A percentile compares a stretch with the other conserved stretches of the same genome.
Conservation (phyloP, 805 yeast genomes). For the Metschnikowia baotianmanensis region DNA sequence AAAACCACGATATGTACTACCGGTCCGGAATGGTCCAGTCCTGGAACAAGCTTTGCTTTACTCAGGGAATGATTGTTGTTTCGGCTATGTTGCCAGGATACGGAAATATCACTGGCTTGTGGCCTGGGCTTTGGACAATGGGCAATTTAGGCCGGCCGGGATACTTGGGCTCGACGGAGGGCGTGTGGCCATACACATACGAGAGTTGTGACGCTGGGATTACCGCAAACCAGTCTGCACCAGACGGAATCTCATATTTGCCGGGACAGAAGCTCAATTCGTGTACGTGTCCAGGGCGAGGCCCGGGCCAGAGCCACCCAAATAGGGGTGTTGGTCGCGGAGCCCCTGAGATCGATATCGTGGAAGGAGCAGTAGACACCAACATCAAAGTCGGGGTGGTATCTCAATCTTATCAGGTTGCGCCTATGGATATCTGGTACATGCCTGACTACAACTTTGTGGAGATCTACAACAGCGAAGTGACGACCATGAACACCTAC, state of each 20-base stretch:
- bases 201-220: slow-evolving; percentile 90
- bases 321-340: slow-evolving; percentile 87
- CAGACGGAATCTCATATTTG: slow-evolving; percentile 83
- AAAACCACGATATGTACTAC: slow-evolving; percentile 75
- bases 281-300: slow-evolving; percentile 80
- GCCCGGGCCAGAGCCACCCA: slow-evolving; percentile 80
- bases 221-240: slow-evolving; percentile 87
- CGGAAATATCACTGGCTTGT: slow-evolving; percentile 76
- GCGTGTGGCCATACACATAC: slow-evolving; percentile 93
- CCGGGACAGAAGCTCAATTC: slow-evolving; percentile 78
- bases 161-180: slow-evolving; percentile 80
- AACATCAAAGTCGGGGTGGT: slow-evolving; percentile 58
- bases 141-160: slow-evolving; percentile 95
- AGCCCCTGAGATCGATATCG: slow-evolving; percentile 81
- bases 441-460: slow-evolving; percentile 81
- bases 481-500: slow-evolving; percentile 82
- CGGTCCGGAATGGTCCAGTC: slow-evolving; percentile 90
- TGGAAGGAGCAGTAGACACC: slow-evolving; percentile 79
- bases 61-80: slow-evolving; percentile 77
- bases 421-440: slow-evolving; percentile 95
- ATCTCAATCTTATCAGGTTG: slow-evolving; percentile 89
- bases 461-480: slow-evolving; percentile 63
- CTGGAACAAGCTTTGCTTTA: slow-evolving; percentile 89
- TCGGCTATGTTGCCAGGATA: slow-evolving; percentile 77
- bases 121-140: slow-evolving; percentile 98